Conservation (phyloP, 768 basidiomycete genomes). For the Hydnomerulius pinastri region DNA sequence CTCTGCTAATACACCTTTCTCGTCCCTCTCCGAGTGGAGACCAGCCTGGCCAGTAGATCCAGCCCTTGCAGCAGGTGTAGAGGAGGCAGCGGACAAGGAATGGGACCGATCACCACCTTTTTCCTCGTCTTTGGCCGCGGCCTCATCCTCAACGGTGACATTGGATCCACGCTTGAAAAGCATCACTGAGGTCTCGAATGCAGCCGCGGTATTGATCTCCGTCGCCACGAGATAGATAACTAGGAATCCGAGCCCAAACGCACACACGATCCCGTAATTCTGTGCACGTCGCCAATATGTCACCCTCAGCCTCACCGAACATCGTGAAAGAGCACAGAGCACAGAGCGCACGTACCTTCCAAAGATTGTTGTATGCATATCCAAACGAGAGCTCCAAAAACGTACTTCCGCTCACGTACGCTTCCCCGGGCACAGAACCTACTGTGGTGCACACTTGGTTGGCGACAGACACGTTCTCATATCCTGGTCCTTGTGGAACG, state of each 20-base stretch:
- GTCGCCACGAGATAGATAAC: constrained; percentile 37
- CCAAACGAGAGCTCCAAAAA: constrained; percentile 39
- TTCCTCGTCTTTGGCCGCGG: constrained; percentile 19
- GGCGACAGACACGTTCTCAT: constrained; percentile 30
- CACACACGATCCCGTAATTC: constrained; percentile 47
- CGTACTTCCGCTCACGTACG: constrained; percentile 41
- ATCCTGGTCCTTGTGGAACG: constrained; percentile 35
- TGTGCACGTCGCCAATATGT: constrained; percentile 17
- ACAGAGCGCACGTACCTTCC: constrained; percentile 39
- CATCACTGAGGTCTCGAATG: constrained; percentile 33
- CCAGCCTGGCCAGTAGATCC: too few relatives aligned
- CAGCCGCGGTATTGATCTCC: constrained; percentile 31
- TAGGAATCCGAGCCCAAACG: constrained; percentile 43
- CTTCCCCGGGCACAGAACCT: constrained; percentile 42
- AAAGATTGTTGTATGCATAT: constrained; percentile 30
- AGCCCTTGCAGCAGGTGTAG: too few relatives aligned
- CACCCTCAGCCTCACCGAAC: too few relatives aligned
- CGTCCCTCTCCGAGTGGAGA: too few relatives aligned
- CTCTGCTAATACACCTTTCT: constrained; percentile 36
- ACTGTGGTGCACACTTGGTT: constrained; percentile 47
- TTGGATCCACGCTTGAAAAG: constrained; percentile 19
- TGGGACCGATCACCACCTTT: too few relatives aligned
- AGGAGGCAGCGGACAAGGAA: too few relatives aligned
- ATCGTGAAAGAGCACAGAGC: background rate
- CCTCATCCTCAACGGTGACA: background rate